Evolutionary conservation across 352 stramenopile species (phyloP), one percentile per base, ranked within the genome.

Genomic region (Bremia lactucae): DNA sequence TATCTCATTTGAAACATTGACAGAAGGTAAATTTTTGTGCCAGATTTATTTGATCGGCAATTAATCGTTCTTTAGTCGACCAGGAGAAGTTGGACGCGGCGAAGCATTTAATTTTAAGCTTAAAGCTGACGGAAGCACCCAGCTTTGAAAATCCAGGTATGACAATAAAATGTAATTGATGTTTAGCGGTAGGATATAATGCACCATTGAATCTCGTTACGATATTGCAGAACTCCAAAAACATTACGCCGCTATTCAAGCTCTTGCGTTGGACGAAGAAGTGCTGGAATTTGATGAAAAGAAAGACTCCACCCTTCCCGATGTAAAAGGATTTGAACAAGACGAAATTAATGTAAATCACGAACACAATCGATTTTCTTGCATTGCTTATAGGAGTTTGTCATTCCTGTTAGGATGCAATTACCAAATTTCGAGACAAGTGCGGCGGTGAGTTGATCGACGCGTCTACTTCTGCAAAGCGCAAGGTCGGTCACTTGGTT

Each of bases 101-200:
- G 0, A 85, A 78, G 48, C 36, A 66, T 28, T 51, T 91, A 11
- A 87, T 91, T 10, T 58, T 62, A 2, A 85, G 75, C 37, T 57
- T 91, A 15, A 85, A 83, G 43, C 47, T 91, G 25, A 49, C 55
- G 10, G 76, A 83, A 40, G 39, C 81, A n/a, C 79, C 75, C 0
- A 86, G 58, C 26, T 91, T 91, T 35, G 73, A 91, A 49, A 91
- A 91, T 42, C 79, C 75, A 49, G 78, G 78, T 84, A 23, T 9
- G 25, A n/a, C n/a, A n/a, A n/a, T n/a, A n/a, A n/a, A n/a, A n/a
- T n/a, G n/a, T n/a, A n/a, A n/a, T n/a, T n/a, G n/a, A n/a, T n/a
- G 36, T 39, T 36, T 25, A 8, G 14, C 14, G 14, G 7, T 18
- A 13, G 3, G 9, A 10, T 25, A 49, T n/a, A n/a, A n/a, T n/a